phyloP scores from a whole-genome alignment of 176 grass and related monocot genomes.

The Aegilops tauschii region DNA sequence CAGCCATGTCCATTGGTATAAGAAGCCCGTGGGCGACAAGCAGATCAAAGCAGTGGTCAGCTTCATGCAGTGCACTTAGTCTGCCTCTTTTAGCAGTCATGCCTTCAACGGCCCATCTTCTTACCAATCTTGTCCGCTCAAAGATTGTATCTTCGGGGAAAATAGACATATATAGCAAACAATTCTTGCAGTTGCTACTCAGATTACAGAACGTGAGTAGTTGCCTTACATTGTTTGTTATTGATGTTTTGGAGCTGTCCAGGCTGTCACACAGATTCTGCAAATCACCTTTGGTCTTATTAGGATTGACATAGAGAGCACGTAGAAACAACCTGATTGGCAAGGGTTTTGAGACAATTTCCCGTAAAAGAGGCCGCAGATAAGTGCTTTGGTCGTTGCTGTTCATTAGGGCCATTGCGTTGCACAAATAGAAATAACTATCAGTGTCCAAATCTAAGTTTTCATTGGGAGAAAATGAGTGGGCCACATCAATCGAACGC shows the following conservation, averaged over 20 bases:
- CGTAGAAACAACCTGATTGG: background rate
- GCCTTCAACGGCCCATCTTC: constrained; percentile 18
- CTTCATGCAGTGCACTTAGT: background rate
- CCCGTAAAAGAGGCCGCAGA: background rate
- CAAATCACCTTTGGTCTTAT: background rate
- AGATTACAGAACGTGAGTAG: too few species aligned
- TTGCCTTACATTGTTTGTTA: too few species aligned
- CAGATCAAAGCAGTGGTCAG: background rate
- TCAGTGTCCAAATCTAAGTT: too few species aligned
- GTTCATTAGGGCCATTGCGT: too few species aligned
- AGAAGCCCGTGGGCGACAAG: background rate
- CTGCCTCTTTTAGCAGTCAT: background rate
- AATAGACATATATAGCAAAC: background rate
- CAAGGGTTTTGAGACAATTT: background rate
- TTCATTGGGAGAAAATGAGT: background rate
- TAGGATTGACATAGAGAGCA: background rate
- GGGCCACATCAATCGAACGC: background rate
- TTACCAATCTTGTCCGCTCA: background rate
- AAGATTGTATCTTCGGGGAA: background rate
- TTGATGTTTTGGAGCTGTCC: too few species aligned
- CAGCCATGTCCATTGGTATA: background rate
- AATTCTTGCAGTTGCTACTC: background rate
- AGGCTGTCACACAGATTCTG: background rate
- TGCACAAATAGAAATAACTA: too few species aligned
- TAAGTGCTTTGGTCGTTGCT: too few species aligned